phyloP scores from a whole-genome alignment of 2,329 filamentous ascomycete genomes.

The Nemania bipapillata region DNA sequence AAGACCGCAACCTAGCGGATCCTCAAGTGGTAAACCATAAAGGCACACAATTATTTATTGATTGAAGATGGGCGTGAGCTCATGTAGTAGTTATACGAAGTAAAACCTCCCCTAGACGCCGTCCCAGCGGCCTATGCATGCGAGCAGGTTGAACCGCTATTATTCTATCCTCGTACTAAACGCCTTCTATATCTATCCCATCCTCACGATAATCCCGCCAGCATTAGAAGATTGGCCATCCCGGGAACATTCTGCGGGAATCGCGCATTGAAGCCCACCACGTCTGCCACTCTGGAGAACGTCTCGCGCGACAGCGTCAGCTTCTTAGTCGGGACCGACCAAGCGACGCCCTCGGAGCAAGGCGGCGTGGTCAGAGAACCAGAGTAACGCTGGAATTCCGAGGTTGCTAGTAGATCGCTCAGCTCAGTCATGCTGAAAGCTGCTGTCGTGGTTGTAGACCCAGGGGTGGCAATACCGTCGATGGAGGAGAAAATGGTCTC shows the following conservation, averaged over 20 bases:
- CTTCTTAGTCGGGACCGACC: constrained; percentile 60
- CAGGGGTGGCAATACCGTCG: constrained; percentile 56
- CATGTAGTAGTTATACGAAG: neutral
- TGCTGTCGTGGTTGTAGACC: constrained; percentile 55
- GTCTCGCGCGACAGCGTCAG: constrained; percentile 54
- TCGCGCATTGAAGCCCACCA: constrained; percentile 62
- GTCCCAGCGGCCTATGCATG: neutral
- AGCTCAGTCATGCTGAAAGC: constrained; percentile 59
- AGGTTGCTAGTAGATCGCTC: constrained; percentile 52
- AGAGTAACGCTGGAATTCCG: constrained; percentile 57
- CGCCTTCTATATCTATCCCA: too few relatives aligned
- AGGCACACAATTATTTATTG: neutral
- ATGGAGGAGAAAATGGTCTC: constrained; percentile 60
- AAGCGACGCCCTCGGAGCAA: constrained; percentile 60
- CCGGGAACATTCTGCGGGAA: constrained; percentile 59
- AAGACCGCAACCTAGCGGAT: too few relatives aligned
- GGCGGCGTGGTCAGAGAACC: constrained; percentile 63
- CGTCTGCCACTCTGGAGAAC: constrained; percentile 55
- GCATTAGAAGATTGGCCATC: constrained; percentile 52
- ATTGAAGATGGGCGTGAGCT: neutral
- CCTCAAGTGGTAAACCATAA: too few relatives aligned
- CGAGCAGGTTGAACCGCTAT: neutral
- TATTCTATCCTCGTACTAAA: neutral
- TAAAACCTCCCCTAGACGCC: neutral
- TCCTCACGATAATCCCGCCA: constrained; percentile 11